Evolutionary conservation across 176 grass and related monocot genomes (phyloP), one percentile per base, ranked within the genome.

Genomic region (Areca catechu): DNA sequence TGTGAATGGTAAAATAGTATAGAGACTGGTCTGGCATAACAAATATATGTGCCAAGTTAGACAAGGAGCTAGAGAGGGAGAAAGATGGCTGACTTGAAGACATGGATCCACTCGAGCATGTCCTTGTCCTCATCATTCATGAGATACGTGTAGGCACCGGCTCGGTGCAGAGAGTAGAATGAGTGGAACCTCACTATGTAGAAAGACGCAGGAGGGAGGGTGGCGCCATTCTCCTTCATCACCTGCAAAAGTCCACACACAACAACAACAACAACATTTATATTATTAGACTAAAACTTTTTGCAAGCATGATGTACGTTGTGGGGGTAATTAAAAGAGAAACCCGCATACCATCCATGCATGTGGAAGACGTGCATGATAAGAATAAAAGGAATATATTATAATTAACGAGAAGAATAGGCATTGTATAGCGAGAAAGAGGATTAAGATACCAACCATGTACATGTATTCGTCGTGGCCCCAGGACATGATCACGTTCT

Each of bases 151-250:
- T 79, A 79, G 9, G 76, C 76, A 17, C 67, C 69, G 4, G 62
- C 67, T 5, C 27, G 30, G 29, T 72, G 76, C 61, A 72, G 19
- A 3, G 69, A 48, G 24, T 79, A 79, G 19, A 79, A 79, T 6
- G 76, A 79, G 71, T 79, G 69, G 58, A 72, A 79, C 53, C 69
- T 49, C 69, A 79, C 62, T 53, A 79, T 73, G 24, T 73, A 79
- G 5, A 53, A 67, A 20, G 69, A 61, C 0, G 20, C 76, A 3
- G 76, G 54, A 25, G 76, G 76, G 34, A 79, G 61, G 5, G 15
- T 73, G 20, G 54, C 63, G 4, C 55, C 62, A 49, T 79, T 79
- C 48, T 18, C 76, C 16, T 79, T 73, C 69, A 73, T 73, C 53
- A 79, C 76, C 76, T 73, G 24, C 4, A 4, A 15, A 53, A 17